Percentiles rank a stretch among this genome's conserved stretches.
Conservation (phyloP, 768 basidiomycete species). For the Mycena crocata region DNA sequence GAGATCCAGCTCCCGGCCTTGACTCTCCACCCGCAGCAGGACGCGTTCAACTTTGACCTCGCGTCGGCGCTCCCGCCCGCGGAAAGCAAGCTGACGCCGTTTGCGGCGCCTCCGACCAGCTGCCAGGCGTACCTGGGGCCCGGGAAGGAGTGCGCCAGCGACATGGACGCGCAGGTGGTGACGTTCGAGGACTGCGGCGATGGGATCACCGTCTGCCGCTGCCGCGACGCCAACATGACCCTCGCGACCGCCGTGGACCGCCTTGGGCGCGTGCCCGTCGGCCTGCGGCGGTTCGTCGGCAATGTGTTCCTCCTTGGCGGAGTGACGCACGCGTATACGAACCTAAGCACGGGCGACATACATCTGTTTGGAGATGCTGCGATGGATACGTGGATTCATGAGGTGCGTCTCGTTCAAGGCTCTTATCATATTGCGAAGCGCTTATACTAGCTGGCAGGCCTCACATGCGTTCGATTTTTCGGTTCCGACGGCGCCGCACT, state of each 20-base stretch:
- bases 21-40: not conserved
- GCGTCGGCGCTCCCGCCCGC: slow-evolving; percentile 4
- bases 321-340: slow-evolving; percentile 11
- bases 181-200: slow-evolving; percentile 20
- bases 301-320: slow-evolving; percentile 1
- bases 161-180: slow-evolving; percentile 5
- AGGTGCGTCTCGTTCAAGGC: not conserved
- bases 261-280: slow-evolving; percentile 23
- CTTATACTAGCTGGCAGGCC: not conserved
- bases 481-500: not conserved
- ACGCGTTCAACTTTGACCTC: slow-evolving; percentile 9
- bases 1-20: not conserved
- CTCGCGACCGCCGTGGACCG: slow-evolving; percentile 16
- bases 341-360: slow-evolving; percentile 11
- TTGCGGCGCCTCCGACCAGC: not conserved
- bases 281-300: slow-evolving; percentile 20
- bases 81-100: not conserved
- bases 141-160: not conserved
- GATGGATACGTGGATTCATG: slow-evolving; percentile 21
- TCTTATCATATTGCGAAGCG: not conserved
- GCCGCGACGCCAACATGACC: slow-evolving; percentile 17
- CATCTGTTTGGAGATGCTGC: slow-evolving; percentile 15
- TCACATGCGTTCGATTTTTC: slow-evolving; percentile 14
- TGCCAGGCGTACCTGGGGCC: not conserved
- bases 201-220: slow-evolving; percentile 17